Percentiles rank a stretch among this genome's conserved stretches.
These are phyloP conservation scores for Venturia oleaginea DNA, from an alignment of 2,329 filamentous ascomycete species.

Conservation along the genomic window DNA sequence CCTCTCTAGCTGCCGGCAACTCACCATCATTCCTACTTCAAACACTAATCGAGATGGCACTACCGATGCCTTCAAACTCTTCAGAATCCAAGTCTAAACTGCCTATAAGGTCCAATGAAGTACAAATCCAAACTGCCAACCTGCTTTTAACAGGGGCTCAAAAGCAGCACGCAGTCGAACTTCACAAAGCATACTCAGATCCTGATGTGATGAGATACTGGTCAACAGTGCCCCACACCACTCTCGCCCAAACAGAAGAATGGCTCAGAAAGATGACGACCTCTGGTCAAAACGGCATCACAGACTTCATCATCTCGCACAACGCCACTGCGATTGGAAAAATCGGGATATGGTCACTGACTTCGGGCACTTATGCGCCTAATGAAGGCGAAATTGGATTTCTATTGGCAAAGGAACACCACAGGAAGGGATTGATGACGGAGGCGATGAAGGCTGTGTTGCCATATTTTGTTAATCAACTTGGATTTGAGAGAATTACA, in stretches of 20 bases:
- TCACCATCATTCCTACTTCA: background rate
- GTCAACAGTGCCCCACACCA: slow-evolving; percentile 8
- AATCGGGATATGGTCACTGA: slow-evolving; percentile 9
- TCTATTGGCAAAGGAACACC: slow-evolving; percentile 7
- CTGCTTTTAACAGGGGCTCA: background rate
- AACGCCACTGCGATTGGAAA: slow-evolving; percentile 4
- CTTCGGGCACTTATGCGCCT: background rate
- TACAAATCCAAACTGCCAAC: background rate
- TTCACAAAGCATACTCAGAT: background rate
- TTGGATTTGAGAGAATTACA: background rate
- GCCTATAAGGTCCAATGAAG: background rate
- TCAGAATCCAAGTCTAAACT: background rate
- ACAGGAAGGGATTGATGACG: slow-evolving; percentile 5
- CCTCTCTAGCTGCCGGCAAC: background rate
- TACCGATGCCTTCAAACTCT: background rate
- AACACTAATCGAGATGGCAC: background rate
- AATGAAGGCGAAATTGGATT: slow-evolving; percentile 11
- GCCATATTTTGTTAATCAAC: slow-evolving; percentile 6
- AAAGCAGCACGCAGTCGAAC: background rate
- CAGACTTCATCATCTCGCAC: slow-evolving; percentile 10
- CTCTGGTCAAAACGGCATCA: background rate
- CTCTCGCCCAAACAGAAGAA: slow-evolving; percentile 3
- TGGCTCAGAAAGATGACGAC: slow-evolving; percentile 5
- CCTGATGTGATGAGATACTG: slow-evolving; percentile 9
- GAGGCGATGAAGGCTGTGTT: slow-evolving; percentile 7